Conservation (phyloP, 1,139 yeast species). For the Taphrina wiesneri region DNA sequence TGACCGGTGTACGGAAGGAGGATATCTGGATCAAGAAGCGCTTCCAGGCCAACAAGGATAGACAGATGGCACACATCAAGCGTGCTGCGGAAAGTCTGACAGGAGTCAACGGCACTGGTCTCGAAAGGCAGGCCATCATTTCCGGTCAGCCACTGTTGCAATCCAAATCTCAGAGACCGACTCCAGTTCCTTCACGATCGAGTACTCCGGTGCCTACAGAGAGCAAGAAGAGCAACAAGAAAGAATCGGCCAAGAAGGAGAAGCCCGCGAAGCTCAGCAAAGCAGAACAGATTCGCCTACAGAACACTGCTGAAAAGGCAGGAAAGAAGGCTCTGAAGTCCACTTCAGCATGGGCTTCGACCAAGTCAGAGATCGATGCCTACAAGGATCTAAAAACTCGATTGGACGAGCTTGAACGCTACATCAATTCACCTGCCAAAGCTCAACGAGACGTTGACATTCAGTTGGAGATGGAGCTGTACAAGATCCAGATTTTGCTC, state of each 20-base stretch:
- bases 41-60: constrained; percentile 25
- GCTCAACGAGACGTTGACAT: constrained; percentile 32
- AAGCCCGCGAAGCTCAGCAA: constrained; percentile 34
- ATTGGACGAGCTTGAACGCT: constrained; percentile 23
- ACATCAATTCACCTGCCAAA: constrained; percentile 16
- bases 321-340: constrained; percentile 34
- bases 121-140: constrained; percentile 29
- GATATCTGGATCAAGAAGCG: constrained; percentile 33
- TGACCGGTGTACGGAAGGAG: constrained; percentile 21
- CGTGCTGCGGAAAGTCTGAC: constrained; percentile 23
- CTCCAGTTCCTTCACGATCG: constrained; percentile 28
- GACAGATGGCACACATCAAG: constrained; percentile 32
- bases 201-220: constrained; percentile 24
- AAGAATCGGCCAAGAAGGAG: constrained; percentile 31
- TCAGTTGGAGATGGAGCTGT: constrained; percentile 35
- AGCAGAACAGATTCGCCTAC: constrained; percentile 33
- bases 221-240: constrained; percentile 14
- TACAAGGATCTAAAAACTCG: constrained; percentile 31
- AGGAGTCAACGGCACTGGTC: constrained; percentile 28
- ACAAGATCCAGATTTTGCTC: constrained; percentile 34
- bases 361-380: constrained; percentile 32
- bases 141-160: constrained; percentile 9
- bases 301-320: constrained; percentile 34
- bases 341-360: constrained; percentile 32
- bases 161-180: not conserved